Evolutionary conservation across 1,284 basidiomycete genomes (phyloP), one percentile per base, ranked within the genome.

Genomic region (Leucocoprinus gongylophorus): DNA sequence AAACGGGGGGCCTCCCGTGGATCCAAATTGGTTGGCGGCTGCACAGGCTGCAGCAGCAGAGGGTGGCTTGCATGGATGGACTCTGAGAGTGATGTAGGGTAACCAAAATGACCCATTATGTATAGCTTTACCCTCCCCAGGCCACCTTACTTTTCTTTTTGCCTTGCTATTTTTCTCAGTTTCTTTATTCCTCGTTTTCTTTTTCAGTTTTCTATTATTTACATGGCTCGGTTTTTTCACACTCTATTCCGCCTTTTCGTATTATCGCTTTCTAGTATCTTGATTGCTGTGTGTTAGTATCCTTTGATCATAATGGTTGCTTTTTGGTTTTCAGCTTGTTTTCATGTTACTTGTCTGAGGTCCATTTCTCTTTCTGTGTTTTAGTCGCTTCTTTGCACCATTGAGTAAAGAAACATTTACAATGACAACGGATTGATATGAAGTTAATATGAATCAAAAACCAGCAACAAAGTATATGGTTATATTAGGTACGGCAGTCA

Each of bases 51-150:
- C 82, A 59, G 76, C 73, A 32, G 80, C 81, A 21, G 81, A 73
- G 33, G 71, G 71, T 37, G 74, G 73, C 28, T 59, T 81, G 56
- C 78, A 82, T 57, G 81, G 82, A 50, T 89, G 87, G 87, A 83
- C 81, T 63, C 67, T 88, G 58, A 75, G 86, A 63, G 83, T 88
- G 55, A 75, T 88, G 73, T 89, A 76, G 74, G 57, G 39, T 15
- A 23, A 21, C 12, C 9, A 40, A 40, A 40, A 40, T 13, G 5
- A 15, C 10, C 1, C 12, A 3, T 17, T 37, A 7, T 40, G 20
- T 40, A 40, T 62, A 32, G n/a, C n/a, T 38, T 35, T 43, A 4
- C 4, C 7, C 18, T 23, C 32, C 49, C 29, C 32, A 38, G n/a
- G 41, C 30, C 28, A 39, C 20, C 39, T 49, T n/a, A 18, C 20